These are phyloP conservation scores for Beta macrorhiza DNA, from an alignment of 179 eudicot species.

Conservation along the genomic window DNA sequence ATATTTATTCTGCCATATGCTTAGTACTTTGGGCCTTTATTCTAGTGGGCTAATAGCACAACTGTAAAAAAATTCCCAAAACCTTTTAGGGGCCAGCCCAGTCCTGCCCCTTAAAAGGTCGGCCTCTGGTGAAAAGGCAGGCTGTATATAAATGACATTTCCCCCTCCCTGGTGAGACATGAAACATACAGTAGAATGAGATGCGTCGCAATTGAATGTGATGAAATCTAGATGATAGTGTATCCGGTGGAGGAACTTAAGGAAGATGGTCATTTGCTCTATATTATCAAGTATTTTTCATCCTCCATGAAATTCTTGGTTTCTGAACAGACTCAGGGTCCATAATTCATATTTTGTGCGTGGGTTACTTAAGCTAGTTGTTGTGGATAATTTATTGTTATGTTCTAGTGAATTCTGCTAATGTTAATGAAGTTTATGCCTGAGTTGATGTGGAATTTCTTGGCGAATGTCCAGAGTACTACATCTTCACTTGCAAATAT, in stretches of 20 bases:
- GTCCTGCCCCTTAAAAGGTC: no score
- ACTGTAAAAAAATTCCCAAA: no score
- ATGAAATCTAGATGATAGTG: not conserved
- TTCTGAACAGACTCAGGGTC: not conserved
- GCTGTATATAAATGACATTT: no score
- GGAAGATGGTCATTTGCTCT: not conserved
- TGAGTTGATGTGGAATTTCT: not conserved
- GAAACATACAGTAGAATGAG: not conserved
- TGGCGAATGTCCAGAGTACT: not conserved
- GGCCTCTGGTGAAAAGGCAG: no score
- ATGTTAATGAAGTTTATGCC: not conserved
- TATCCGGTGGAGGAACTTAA: not conserved
- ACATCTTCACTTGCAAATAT: not conserved
- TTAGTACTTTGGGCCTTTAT: no score
- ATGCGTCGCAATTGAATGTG: not conserved
- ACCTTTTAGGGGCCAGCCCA: no score
- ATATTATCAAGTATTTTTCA: not conserved
- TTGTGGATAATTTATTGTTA: not conserved
- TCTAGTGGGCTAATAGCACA: no score
- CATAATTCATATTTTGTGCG: not conserved
- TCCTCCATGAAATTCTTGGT: not conserved
- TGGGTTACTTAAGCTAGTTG: not conserved
- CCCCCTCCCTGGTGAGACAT: no score
- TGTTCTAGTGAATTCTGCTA: not conserved
- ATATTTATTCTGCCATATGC: no score